Base-by-base conservation (phyloP, 352 stramenopile species). In the Phytophthora nicotianae region DNA sequence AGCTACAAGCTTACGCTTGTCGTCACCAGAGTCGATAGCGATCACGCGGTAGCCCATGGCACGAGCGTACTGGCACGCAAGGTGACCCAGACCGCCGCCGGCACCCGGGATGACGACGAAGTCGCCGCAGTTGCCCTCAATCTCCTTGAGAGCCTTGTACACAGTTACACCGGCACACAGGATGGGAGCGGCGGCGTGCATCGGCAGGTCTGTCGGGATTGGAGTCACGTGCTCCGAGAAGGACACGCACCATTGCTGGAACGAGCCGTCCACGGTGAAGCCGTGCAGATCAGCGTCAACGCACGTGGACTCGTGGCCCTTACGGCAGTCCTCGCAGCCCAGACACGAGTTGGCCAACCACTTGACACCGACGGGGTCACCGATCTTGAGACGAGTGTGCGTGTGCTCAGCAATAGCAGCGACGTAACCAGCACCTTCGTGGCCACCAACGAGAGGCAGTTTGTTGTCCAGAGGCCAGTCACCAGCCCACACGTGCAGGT, bases 161-260 rank as follows among this genome's bases (percentile, higher is more conserved):
- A 80, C 81, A 1, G 90, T 97, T 32, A 96, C 81, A 19, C 90
- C 90, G 20, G 88, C 87, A 60, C 90, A 97, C 37, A 97, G 69
- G 14, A 97, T 72, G 0, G 85, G 76, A n/a, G 76, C 86, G 2
- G 79, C 80, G 5, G 53, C 68, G 11, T 69, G 54, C 14, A 86
- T 55, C 0, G 64, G 49, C 13, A 95, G 54, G 10, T 72, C 72
- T 10, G 74, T 64, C 5, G 87, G 87, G 65, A 96, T 81, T 11
- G 81, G 74, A 5, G 86, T 87, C 53, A 96, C 86, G 41, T 77
- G 68, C 38, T 89, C 66, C 4, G 70, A 70, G 60, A 92, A 97
- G 24, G 84, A 89, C 38, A 89, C 83, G 26, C 65, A 79, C 73
- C 67, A 79, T 42, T 81, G 62, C 47, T 72, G 62, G 55, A 89